Evolutionary conservation across 1,284 basidiomycete species (phyloP).

Genomic region (Pseudozyma sp.): DNA sequence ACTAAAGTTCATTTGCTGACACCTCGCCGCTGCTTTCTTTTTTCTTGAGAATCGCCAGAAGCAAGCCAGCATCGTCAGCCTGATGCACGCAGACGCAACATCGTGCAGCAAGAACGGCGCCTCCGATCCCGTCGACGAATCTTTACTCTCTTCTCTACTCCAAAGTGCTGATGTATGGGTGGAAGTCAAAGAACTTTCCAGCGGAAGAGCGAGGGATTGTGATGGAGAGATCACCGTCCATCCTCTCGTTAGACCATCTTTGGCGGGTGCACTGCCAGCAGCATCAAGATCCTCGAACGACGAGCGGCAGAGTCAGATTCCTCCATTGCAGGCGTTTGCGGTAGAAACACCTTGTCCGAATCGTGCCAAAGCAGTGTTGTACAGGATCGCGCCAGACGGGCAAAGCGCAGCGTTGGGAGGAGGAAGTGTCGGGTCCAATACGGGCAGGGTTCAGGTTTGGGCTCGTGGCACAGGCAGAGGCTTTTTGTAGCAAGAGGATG

Average conservation of each 20-base stretch:
- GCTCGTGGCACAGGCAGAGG: slow-evolving; percentile 49
- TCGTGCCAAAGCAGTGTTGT: slow-evolving; percentile 41
- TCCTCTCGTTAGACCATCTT: slow-evolving; percentile 33
- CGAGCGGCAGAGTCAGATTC: slow-evolving; percentile 2
- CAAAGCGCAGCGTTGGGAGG: slow-evolving; percentile 45
- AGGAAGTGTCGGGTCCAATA: slow-evolving; percentile 27
- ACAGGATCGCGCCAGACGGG: slow-evolving; percentile 48
- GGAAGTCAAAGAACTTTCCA: slow-evolving; percentile 52
- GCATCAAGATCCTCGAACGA: not conserved
- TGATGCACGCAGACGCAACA: slow-evolving; percentile 50
- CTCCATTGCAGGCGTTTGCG: slow-evolving; percentile 39
- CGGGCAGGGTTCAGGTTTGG: slow-evolving; percentile 47
- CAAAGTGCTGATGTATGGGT: slow-evolving; percentile 49
- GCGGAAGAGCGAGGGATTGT: slow-evolving; percentile 54
- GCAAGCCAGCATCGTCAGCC: slow-evolving; percentile 39
- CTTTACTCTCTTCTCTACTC: slow-evolving; percentile 22
- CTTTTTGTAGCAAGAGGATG: slow-evolving; percentile 22
- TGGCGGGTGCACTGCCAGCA: slow-evolving; percentile 21
- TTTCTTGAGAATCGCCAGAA: slow-evolving; percentile 1
- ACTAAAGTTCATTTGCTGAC: not conserved
- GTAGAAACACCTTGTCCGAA: slow-evolving; percentile 49
- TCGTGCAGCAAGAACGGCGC: slow-evolving; percentile 41
- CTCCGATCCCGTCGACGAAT: slow-evolving; percentile 41
- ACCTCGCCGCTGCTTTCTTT: not conserved
- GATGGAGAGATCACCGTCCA: slow-evolving; percentile 57